Base-by-base conservation (phyloP, 345 rosid species). In the Hibiscus tridactylites region DNA sequence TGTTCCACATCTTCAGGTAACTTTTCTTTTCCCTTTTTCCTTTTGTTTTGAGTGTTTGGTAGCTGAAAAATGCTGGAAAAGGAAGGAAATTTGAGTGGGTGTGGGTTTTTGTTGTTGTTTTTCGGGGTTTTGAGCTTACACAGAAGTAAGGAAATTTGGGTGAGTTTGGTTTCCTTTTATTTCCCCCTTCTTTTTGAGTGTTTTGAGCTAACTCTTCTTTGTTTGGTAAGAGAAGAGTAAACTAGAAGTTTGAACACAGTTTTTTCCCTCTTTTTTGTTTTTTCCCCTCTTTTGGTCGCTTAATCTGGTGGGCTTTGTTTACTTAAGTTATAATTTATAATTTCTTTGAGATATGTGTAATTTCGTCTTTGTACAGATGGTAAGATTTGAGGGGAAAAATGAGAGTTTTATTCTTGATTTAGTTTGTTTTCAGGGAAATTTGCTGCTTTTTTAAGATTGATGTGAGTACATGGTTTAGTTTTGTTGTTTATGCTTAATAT, bases 1-100 rank as follows among this genome's bases (percentile, higher is more conserved):
- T 79, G 78, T 76, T 77, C 85, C 58, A 54, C 84, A 53, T 85
- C 79, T 71, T 85, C 84, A 63, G 91, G 86, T 87, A 74, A 13
- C 39, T 69, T 75, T 62, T 65, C 54, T 44, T 29, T 72, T 37
- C 6, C 11, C 60, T 70, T 71, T 3, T 2, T 37, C 26, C n/a
- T 31, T 63, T 52, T 28, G 2, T 12, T 29, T 44, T 26, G 10
- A 28, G 19, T n/a, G 49, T 62, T 77, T 80, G 64, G 72, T 67
- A 61, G 52, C 39, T 47, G 29, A 74, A 65, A 69, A 77, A 35
- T 53, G 56, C n/a, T 13, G 4, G 74, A 11, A 69, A 56, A 21
- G 50, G 47, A 46, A 47, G 59, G 62, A 69, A 65, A 39, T 13
- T 71, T 6, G 31, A 28, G 3, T 3, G 16, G 21, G 13, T 24